Evolutionary conservation across 345 rosid genomes (phyloP), one percentile per base, ranked within the genome.

Genomic region (Clausena lansium): DNA sequence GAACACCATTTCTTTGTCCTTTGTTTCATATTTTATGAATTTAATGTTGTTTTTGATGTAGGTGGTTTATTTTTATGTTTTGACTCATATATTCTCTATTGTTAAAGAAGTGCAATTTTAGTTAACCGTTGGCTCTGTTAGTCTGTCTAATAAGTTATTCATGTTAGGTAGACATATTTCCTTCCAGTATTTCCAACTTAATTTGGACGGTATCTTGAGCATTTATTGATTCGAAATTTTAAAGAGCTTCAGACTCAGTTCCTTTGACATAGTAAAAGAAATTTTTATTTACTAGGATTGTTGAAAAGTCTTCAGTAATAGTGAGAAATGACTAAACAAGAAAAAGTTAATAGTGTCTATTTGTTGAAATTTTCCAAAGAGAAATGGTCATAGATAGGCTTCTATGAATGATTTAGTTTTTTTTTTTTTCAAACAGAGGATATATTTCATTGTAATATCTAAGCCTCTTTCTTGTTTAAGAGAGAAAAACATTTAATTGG

Each of bases 1-100:
- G 61, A 59, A 73, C 33, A 66, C 74, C 68, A 58, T 80, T 81
- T 65, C 2, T n/a, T 50, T 9, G 69, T 45, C 39, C 11, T 28
- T 47, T 62, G 68, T 62, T 61, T 25, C 19, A 25, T 28, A 27
- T 22, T 47, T 59, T 30, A 25, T 73, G 38, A 25, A 8, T 25
- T 39, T 38, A 39, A 25, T 38, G 39, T 20, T 74, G 58, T 25
- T 35, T 39, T 39, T 73, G 35, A 36, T 61, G 55, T 41, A 61
- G 55, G 27, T 27, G 38, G 6, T 25, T 25, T 63, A 61, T 17
- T 62, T 45, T 19, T 74, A 6, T 59, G 2, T 38, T 4, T 74
- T 57, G 27, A 59, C 36, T 59, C 35, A 9, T 60, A 28, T 73
- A 9, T 54, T 17, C 11, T 20, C 22, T 47, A 2, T 17, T 5